These are phyloP conservation scores for Calocybe indica DNA, from an alignment of 768 basidiomycete species.

Conservation along the genomic window DNA sequence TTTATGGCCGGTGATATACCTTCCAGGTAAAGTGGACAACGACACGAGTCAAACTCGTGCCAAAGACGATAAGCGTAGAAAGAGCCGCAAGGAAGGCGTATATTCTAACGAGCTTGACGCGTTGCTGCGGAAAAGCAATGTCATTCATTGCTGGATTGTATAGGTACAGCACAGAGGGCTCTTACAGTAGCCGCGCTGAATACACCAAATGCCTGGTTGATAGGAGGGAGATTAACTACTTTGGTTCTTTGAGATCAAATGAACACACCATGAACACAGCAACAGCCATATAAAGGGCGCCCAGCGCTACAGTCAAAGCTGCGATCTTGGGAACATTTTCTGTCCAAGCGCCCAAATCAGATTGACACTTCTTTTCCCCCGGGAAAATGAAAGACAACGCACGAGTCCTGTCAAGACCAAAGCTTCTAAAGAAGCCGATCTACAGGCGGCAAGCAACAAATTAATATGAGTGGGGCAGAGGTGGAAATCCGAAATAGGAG, in stretches of 20 bases:
- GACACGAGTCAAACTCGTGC: constrained; percentile 45
- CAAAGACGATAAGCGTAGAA: constrained; percentile 43
- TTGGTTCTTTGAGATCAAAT: background rate
- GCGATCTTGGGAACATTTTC: constrained; percentile 41
- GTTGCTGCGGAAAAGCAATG: constrained; percentile 38
- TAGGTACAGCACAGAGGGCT: constrained; percentile 2
- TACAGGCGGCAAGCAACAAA: constrained; percentile 14
- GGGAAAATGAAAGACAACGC: constrained; percentile 15
- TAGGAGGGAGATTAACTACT: background rate
- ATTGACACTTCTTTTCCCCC: too few species aligned
- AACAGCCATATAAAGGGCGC: constrained; percentile 46
- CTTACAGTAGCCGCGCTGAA: constrained; percentile 45
- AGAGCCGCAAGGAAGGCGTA: constrained; percentile 49
- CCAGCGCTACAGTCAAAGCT: constrained; percentile 53
- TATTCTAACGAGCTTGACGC: constrained; percentile 41
- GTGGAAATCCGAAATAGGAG: background rate
- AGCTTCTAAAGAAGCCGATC: constrained; percentile 60
- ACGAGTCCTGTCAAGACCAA: constrained; percentile 43
- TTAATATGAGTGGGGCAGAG: background rate
- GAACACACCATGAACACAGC: constrained; percentile 40
- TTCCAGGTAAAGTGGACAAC: constrained; percentile 67
- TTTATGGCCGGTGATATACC: constrained; percentile 25
- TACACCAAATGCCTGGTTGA: constrained; percentile 40
- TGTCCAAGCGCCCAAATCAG: constrained; percentile 4
- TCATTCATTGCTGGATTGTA: background rate